Evolutionary conservation across 1,139 yeast species (phyloP).

Genomic region (Scheffersomyces stambukii): DNA sequence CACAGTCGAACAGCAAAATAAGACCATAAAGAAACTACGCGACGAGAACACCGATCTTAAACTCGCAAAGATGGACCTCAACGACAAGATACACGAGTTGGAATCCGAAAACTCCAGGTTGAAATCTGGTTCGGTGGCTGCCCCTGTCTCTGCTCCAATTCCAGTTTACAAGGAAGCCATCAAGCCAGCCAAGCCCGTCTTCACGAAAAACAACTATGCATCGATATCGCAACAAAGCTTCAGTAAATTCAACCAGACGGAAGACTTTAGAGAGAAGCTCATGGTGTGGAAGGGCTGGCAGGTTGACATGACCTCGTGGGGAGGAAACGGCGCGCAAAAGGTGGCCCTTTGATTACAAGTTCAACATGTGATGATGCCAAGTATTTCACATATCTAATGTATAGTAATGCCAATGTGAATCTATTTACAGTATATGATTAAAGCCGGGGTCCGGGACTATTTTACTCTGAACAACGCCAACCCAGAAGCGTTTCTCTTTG

Average conservation of each 20-base stretch:
- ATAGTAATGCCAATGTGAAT: background rate
- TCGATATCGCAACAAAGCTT: conserved; percentile 26
- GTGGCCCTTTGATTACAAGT: conserved; percentile 17
- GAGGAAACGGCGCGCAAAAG: conserved; percentile 24
- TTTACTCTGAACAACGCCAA: conserved; percentile 79
- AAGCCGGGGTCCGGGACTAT: conserved; percentile 17
- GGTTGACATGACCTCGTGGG: conserved; percentile 82
- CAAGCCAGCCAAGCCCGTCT: conserved; percentile 32
- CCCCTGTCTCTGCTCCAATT: conserved; percentile 1
- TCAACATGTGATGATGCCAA: background rate
- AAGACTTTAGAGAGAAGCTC: conserved; percentile 38
- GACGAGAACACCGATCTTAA: conserved; percentile 45
- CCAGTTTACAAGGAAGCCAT: conserved; percentile 6
- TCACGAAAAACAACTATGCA: conserved; percentile 34
- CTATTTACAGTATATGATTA: conserved; percentile 2
- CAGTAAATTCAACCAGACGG: conserved; percentile 15
- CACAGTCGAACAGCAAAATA: conserved; percentile 28
- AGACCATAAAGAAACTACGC: conserved; percentile 35
- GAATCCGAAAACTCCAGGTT: conserved; percentile 18
- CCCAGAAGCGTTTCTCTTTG: conserved; percentile 67
- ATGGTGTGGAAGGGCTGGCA: conserved; percentile 81
- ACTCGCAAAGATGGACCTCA: conserved; percentile 44
- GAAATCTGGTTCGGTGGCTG: conserved; percentile 5
- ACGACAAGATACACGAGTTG: conserved; percentile 27
- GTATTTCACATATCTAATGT: background rate